Base-by-base conservation (phyloP, 2,329 filamentous ascomycete genomes). In the Pezizomycotina sp. region DNA sequence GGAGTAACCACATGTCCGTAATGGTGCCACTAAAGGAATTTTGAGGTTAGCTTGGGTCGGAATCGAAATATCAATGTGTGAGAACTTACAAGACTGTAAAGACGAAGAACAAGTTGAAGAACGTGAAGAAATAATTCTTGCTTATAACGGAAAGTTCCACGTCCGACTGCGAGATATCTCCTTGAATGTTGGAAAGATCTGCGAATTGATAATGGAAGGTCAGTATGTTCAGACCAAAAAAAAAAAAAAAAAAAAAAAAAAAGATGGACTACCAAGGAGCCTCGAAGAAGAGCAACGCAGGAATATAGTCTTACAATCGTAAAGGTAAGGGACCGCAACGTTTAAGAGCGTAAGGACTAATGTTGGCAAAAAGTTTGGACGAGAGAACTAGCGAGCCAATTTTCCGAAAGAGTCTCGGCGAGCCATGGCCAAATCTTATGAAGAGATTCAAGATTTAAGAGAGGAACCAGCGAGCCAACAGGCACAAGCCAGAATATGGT, bases 61-160 rank as follows among this genome's bases (percentile, higher is more conserved):
- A 9, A 6, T 7, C 19, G n/a, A 30, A 19, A 12, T 19, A 5
- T 14, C 12, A 15, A 24, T 9, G 8, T 23, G 12, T 18, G 2
- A 12, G 18, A 29, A 43, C 46, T 38, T 38, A 48, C 44, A 92
- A 79, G 16, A 89, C 68, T 1, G 86, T 91, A 56, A 95, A 93
- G 27, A 95, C 71, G 32, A 95, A 69, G 59, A 98, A 98, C 38
- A 95, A 81, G 59, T 98, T 98, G 69, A 98, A 95, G 59, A 98
- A 98, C 6, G 79, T 84, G 56, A 98, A 98, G 65, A 95, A 92
- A 61, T 95, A 98, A 58, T 95, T 98, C 62, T 98, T 98, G 35
- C 82, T 92, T 47, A 98, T 86, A 27, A 91, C 67, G 0, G 89
- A 95, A 5, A 98, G 66, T 57, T 95, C 89, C 14, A 98, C 75